Evolutionary conservation across 306 rosid species (phyloP).

Genomic region (Cyclanthera cordifolia): DNA sequence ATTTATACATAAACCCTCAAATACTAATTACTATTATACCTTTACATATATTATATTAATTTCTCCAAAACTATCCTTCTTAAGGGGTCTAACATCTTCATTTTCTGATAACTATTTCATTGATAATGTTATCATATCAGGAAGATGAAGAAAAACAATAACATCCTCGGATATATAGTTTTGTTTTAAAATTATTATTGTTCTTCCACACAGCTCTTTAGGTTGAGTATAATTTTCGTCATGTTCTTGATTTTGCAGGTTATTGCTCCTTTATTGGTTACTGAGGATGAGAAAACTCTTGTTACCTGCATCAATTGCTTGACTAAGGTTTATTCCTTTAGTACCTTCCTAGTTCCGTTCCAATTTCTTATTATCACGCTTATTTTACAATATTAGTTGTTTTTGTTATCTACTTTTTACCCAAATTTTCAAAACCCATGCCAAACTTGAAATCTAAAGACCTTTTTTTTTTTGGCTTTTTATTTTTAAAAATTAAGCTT

Average conservation of each 20-base stretch:
- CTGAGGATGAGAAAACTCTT: constrained; percentile 95
- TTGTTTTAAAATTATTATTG: not conserved
- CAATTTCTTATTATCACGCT: not conserved
- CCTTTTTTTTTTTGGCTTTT: too few species aligned
- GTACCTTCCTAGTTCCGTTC: not conserved
- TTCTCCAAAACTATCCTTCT: too few species aligned
- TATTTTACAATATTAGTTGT: too few species aligned
- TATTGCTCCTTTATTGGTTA: constrained; percentile 71
- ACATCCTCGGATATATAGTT: not conserved
- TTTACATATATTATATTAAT: too few species aligned
- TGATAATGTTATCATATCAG: not conserved
- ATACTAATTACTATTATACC: too few species aligned
- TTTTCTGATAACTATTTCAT: not conserved
- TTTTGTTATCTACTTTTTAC: too few species aligned
- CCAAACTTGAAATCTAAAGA: too few species aligned
- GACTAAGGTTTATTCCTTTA: constrained; percentile 57
- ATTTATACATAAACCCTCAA: too few species aligned
- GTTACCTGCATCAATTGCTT: constrained; percentile 82
- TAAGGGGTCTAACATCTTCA: too few species aligned
- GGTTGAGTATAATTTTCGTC: not conserved
- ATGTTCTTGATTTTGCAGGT: constrained; percentile 49
- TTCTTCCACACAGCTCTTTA: not conserved
- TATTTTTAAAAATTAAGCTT: too few species aligned
- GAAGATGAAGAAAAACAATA: not conserved
- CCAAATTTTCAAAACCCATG: too few species aligned